Conservation (phyloP, 768 basidiomycete species). For the Nidula microcarpa region DNA sequence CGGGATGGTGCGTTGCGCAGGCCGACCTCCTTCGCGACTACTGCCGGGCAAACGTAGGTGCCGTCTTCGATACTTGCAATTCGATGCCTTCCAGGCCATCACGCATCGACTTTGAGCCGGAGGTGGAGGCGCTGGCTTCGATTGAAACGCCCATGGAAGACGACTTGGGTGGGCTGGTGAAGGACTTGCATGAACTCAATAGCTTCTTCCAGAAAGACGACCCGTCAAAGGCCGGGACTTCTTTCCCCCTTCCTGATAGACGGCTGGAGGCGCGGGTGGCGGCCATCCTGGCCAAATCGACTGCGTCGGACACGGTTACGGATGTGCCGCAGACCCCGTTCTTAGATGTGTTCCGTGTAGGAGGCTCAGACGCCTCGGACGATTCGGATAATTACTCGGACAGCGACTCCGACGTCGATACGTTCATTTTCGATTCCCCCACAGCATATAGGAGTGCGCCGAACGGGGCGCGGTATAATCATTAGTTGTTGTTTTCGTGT, state of each 20-base stretch:
- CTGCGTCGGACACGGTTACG: slow-evolving; percentile 41
- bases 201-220: slow-evolving; percentile 64
- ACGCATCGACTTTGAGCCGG: slow-evolving; percentile 70
- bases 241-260: slow-evolving; percentile 46
- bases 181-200: slow-evolving; percentile 72
- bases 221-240: slow-evolving; percentile 21
- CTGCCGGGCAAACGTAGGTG: slow-evolving; percentile 76
- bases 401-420: slow-evolving; percentile 51
- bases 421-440: slow-evolving; percentile 61
- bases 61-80: slow-evolving; percentile 78
- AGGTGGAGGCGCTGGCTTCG: slow-evolving; percentile 42
- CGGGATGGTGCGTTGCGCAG: slow-evolving; percentile 85
- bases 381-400: slow-evolving; percentile 50
- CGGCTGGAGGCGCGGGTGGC: slow-evolving; percentile 76
- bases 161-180: slow-evolving; percentile 75
- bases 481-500: slow-evolving; percentile 9
- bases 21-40: slow-evolving; percentile 54
- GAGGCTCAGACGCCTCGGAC: slow-evolving; percentile 35
- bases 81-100: slow-evolving; percentile 67
- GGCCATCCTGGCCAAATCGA: slow-evolving; percentile 81
- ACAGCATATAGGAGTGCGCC: slow-evolving; percentile 39
- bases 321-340: slow-evolving; percentile 79
- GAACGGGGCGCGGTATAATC: slow-evolving; percentile 41
- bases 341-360: slow-evolving; percentile 69
- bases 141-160: slow-evolving; percentile 46